phyloP scores from a whole-genome alignment of 345 rosid species.

The Gossypium stocksii region DNA sequence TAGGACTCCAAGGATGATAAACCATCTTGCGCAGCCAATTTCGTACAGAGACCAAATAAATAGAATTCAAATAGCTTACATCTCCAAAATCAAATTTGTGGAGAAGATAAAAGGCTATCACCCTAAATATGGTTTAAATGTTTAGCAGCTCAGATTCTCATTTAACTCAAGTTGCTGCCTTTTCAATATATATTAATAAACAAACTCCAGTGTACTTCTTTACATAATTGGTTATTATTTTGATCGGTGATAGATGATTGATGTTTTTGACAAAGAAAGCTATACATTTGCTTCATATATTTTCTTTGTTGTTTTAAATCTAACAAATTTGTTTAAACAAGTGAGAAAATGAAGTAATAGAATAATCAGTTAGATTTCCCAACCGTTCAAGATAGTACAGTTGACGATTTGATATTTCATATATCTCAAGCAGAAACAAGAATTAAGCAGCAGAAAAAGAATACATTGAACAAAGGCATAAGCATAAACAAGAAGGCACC shows the following conservation, averaged over 20 bases:
- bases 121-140: background rate
- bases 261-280: background rate
- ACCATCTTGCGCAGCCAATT: background rate
- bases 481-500: slow-evolving; percentile 24
- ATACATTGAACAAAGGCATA: slow-evolving; percentile 10
- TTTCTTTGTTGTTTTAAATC: background rate
- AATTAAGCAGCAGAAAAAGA: slow-evolving; percentile 14
- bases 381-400: background rate
- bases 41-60: background rate
- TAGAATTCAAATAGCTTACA: background rate
- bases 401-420: background rate
- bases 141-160: background rate
- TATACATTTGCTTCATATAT: background rate
- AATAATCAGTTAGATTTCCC: background rate
- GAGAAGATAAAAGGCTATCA: background rate
- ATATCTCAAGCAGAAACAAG: slow-evolving; percentile 5
- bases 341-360: background rate
- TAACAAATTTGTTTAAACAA: background rate
- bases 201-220: background rate
- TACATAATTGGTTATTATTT: background rate
- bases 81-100: background rate
- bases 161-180: background rate
- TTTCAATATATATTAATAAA: background rate
- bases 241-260: background rate
- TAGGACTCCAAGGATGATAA: background rate